phyloP scores from a whole-genome alignment of 2,329 filamentous ascomycete species.

The Claviceps spartinae region DNA sequence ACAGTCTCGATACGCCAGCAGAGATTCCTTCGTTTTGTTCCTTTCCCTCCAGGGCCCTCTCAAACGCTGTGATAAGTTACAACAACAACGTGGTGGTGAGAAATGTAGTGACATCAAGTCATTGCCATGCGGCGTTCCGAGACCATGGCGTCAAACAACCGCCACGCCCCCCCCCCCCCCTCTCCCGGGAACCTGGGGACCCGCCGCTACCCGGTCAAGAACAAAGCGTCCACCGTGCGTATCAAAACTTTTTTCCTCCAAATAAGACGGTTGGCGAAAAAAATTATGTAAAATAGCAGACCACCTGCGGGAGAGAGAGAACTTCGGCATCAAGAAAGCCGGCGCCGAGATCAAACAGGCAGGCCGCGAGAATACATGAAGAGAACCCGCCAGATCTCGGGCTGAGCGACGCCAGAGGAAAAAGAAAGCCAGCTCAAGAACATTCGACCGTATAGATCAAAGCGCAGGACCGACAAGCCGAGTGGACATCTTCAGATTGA shows the following conservation, averaged over 20 bases:
- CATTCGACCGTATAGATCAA: too few species aligned
- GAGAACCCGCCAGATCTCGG: too few species aligned
- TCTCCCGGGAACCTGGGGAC: too few species aligned
- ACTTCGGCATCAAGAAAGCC: too few species aligned
- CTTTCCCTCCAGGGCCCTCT: background rate
- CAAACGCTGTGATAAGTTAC: background rate
- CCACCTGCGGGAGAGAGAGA: background rate
- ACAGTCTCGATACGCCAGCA: background rate
- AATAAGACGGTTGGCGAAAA: background rate
- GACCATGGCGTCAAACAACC: background rate
- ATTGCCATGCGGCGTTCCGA: background rate
- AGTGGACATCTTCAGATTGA: too few species aligned
- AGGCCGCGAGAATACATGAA: too few species aligned
- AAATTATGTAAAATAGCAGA: background rate
- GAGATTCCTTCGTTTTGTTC: background rate
- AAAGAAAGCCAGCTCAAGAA: too few species aligned
- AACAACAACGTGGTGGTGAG: too few species aligned
- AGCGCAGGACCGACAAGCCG: too few species aligned
- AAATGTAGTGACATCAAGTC: too few species aligned
- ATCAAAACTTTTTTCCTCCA: background rate
- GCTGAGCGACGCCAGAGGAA: too few species aligned
- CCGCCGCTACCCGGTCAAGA: background rate
- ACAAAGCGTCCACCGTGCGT: background rate
- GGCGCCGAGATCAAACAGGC: too few species aligned
- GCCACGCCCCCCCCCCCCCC: background rate